A percentile compares a stretch with the other conserved stretches of the same genome.
phyloP scores from a whole-genome alignment of 2,329 filamentous ascomycete genomes.

The Periconia digitata region DNA sequence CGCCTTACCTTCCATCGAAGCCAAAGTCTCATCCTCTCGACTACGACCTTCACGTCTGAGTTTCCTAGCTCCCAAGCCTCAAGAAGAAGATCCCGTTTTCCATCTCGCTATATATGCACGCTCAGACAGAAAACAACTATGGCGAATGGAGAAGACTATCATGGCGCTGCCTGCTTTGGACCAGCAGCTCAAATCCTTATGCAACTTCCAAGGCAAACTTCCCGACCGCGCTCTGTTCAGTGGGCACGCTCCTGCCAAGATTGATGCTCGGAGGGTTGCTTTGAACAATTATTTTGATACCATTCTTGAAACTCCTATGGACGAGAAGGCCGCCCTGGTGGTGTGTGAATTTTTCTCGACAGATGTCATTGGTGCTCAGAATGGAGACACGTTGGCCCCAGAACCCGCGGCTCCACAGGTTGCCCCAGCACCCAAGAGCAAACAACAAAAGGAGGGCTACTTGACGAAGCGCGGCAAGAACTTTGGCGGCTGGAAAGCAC shows the following conservation, averaged over 20 bases:
- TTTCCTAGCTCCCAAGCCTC: conserved; percentile 73
- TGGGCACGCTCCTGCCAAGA: conserved; percentile 89
- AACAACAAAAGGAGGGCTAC: conserved; percentile 80
- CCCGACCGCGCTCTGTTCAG: conserved; percentile 86
- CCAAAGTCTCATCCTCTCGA: conserved; percentile 90
- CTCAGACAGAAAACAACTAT: conserved; percentile 75
- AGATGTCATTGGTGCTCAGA: conserved; percentile 63
- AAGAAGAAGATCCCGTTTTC: conserved; percentile 92
- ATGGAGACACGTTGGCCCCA: conserved; percentile 56
- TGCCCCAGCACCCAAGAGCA: conserved; percentile 51
- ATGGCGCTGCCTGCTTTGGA: conserved; percentile 80
- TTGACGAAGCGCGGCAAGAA: conserved; percentile 97
- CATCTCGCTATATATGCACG: conserved; percentile 83
- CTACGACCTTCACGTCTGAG: conserved; percentile 89
- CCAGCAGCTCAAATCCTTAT: conserved; percentile 72
- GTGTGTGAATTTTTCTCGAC: conserved; percentile 84
- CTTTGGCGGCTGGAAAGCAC: conserved; percentile 96
- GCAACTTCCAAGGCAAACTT: conserved; percentile 71
- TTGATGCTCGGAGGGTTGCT: conserved; percentile 80
- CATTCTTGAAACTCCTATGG: conserved; percentile 79
- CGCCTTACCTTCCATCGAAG: conserved; percentile 79
- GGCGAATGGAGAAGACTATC: conserved; percentile 93
- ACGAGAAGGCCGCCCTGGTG: conserved; percentile 73
- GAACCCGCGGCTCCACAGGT: conserved; percentile 52
- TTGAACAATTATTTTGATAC: conserved; percentile 85